Base-by-base conservation (phyloP, 768 basidiomycete genomes). In the Clathrus columnatus region DNA sequence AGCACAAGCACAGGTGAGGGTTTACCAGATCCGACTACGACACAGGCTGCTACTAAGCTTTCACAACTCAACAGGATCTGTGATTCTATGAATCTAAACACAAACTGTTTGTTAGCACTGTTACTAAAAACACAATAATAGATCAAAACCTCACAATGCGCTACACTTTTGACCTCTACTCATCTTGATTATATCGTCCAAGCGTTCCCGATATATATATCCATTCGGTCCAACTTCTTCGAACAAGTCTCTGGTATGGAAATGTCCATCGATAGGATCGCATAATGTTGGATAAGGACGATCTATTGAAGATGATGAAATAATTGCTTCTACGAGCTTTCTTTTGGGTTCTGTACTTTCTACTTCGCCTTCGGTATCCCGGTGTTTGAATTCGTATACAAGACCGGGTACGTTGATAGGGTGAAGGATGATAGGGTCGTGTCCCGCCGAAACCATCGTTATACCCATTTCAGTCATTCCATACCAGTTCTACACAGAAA, bases 141-240 rank as follows among this genome's bases (percentile, higher is more conserved):
- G 7, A 32, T n/a, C n/a, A n/a, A n/a, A n/a, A 36, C 2, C 36
- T 36, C 10, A 36, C 36, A 36, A 36, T 4, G 36, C 36, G 10
- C n/a, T n/a, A 36, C 36, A 36, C 14, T 36, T 36, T 14, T 36
- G 14, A 8, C 36, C 46, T 14, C 46, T 10, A 47, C 21, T 23
- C 46, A 47, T 82, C 71, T 88, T 89, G 67, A 90, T 89, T 87
- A 87, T 88, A 68, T 90, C 87, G 61, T 90, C 87, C 58, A 87
- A 81, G 43, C 87, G 79, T 21, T 87, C 87, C 36, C 83, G 78
- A 59, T 78, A 85, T 48, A 80, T 64, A 64, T 83, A 89, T 61
- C 69, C 70, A 0, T 84, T 84, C 1, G 79, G 73, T 1, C 70
- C 60, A 17, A 74, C 71, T 66, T 86, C 81, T 62, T 80, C 76